Conservation (phyloP, 176 grass and related monocot genomes). For the Triticum dicoccoides region DNA sequence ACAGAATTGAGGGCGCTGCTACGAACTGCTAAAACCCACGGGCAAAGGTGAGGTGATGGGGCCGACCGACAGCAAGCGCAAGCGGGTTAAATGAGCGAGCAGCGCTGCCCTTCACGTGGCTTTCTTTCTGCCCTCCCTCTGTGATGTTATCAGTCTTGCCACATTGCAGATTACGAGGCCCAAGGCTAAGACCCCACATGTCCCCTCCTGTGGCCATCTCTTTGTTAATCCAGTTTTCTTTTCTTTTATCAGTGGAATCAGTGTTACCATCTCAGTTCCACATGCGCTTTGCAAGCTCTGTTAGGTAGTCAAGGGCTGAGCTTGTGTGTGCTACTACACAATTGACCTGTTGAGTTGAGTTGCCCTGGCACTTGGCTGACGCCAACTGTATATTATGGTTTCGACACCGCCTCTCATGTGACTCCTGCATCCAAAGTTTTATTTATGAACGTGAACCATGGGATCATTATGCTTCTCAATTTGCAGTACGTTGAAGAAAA, state of each 20-base stretch:
- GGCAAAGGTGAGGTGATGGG: slow-evolving; percentile 14
- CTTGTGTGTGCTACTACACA: not conserved
- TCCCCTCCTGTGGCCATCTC: slow-evolving; percentile 15
- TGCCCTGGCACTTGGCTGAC: not conserved
- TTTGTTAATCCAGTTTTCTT: slow-evolving; percentile 28
- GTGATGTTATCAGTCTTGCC: not conserved
- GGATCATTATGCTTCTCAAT: too few relatives aligned
- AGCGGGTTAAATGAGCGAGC: slow-evolving; percentile 18
- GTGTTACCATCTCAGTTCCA: not conserved
- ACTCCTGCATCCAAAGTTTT: too few relatives aligned
- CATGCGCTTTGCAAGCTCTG: not conserved
- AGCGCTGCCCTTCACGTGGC: slow-evolving; percentile 41
- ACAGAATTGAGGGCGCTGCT: not conserved
- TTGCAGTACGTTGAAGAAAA: too few relatives aligned
- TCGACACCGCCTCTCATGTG: not conserved
- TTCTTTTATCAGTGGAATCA: not conserved
- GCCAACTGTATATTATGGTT: not conserved
- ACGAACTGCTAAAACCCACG: slow-evolving; percentile 23
- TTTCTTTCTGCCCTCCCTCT: slow-evolving; percentile 22
- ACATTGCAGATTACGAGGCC: slow-evolving; percentile 26
- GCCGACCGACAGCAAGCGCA: not conserved
- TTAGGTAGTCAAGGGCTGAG: not conserved
- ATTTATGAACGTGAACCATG: too few relatives aligned
- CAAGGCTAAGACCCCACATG: slow-evolving; percentile 36
- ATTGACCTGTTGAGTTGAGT: not conserved